Evolutionary conservation across 139 green algal species (phyloP), one percentile per base, ranked within the genome.

Genomic region (Coelastrella sp.): DNA sequence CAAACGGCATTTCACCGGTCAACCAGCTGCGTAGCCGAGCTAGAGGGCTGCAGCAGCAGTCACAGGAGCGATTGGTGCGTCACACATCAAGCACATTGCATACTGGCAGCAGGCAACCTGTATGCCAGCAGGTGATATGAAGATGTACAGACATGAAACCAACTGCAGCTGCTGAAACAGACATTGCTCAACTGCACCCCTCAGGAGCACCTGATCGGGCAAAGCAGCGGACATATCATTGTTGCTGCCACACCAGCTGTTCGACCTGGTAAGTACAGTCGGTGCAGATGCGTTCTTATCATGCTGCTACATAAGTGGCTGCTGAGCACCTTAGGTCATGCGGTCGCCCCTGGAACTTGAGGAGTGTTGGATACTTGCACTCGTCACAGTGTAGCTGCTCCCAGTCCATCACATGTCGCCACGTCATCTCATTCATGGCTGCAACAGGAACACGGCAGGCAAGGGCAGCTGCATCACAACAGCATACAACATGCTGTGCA

Each of bases 361-460:
- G 90, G 81, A 99, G 93, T 70, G 92, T 97, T 25, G 97, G 92
- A 10, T 95, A 49, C 56, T 74, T 75, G 93, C 96, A 99, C 79
- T 94, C 90, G 4, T 94, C 89, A 8, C 70, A 79, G 93, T 99
- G 98, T 75, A 99, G 95, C 89, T 84, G 58, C 92, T 99, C 98
- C 97, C 97, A 99, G 58, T 93, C 35, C 72, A 91, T 75, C 78
- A 99, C 97, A 11, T 94, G 87, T 10, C 93, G 90, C 98, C 98
- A 99, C 7, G 98, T 99, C 11, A 93, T 87, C 91, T 99, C 98
- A 92, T 99, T 99, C 97, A 99, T 98, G 58, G 93, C 96, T 97
- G 89, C 57, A 70, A 6, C 1, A 85, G 35, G 35, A n/a, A n/a
- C 24, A 60, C 59, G 9, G 78, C 7, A 60, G 25, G 49, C 7